Conservation (phyloP, 805 yeast genomes). For the Starmerella gropengiesseri region DNA sequence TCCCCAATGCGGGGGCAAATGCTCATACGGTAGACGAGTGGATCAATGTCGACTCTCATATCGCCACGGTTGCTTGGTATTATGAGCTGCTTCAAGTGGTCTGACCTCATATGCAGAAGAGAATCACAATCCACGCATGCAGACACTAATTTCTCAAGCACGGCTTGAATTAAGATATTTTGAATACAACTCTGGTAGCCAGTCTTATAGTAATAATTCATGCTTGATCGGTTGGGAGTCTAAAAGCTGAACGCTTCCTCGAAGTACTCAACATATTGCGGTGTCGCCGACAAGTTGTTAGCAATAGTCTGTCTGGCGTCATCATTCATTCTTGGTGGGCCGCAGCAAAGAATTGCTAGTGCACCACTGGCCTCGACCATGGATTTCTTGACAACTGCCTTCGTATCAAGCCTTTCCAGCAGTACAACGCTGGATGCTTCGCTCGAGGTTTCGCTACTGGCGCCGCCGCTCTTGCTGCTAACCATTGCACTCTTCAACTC, state of each 20-base stretch:
- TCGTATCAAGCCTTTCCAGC: background rate
- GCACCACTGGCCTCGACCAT: constrained; percentile 34
- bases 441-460: background rate
- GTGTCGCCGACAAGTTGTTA: constrained; percentile 32
- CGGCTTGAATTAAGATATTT: no score
- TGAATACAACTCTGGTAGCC: no score
- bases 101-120: no score
- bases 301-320: constrained; percentile 40
- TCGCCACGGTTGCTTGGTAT: constrained; percentile 31
- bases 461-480: background rate
- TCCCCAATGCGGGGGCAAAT: constrained; percentile 11
- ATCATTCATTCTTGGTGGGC: constrained; percentile 52
- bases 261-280: constrained; percentile 47
- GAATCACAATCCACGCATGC: no score
- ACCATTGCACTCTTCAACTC: no score
- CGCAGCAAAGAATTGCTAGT: constrained; percentile 51
- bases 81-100: constrained; percentile 24
- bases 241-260: constrained; percentile 63
- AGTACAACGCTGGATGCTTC: no score
- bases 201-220: no score
- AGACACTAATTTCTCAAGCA: no score
- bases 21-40: constrained; percentile 56
- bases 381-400: constrained; percentile 31
- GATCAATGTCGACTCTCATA: constrained; percentile 43
- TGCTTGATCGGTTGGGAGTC: no score